These are phyloP conservation scores for Hansfordia pulvinata DNA, from an alignment of 2,329 filamentous ascomycete species.

Conservation along the genomic window DNA sequence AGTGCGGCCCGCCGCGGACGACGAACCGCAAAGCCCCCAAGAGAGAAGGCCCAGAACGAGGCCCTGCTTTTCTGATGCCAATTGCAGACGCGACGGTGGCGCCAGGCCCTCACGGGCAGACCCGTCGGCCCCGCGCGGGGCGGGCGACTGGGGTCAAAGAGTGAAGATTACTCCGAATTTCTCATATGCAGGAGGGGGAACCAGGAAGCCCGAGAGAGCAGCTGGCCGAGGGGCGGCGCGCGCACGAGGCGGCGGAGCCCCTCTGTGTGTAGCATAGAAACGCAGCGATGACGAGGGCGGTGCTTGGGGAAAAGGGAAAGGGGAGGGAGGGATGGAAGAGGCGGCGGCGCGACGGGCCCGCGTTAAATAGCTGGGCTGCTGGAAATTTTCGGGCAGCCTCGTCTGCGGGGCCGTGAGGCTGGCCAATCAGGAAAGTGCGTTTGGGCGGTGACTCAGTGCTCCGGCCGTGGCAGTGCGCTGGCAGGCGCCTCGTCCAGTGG, in stretches of 20 bases:
- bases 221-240: constrained; percentile 20
- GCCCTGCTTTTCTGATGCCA: constrained; percentile 86
- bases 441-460: too few relatives aligned
- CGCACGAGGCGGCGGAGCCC: constrained; percentile 17
- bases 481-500: too few relatives aligned
- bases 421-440: too few relatives aligned
- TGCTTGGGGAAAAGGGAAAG: constrained; percentile 44
- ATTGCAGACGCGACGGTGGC: constrained; percentile 71
- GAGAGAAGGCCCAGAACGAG: constrained; percentile 14
- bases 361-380: too few relatives aligned
- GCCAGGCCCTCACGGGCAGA: constrained; percentile 81
- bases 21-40: constrained; percentile 6
- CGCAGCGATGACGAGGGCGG: constrained; percentile 83
- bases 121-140: constrained; percentile 27
- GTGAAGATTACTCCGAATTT: constrained; percentile 98
- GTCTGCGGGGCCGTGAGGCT: background rate
- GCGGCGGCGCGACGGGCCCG: too few relatives aligned
- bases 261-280: constrained; percentile 87
- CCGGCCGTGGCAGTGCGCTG: too few relatives aligned
- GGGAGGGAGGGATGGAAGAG: constrained; percentile 14
- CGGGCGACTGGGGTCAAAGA: constrained; percentile 25
- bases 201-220: constrained; percentile 8
- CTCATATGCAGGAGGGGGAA: constrained; percentile 58
- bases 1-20: too few relatives aligned
- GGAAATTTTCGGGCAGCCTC: too few relatives aligned